Conservation (phyloP, 345 rosid species). For the Brassica napus region DNA sequence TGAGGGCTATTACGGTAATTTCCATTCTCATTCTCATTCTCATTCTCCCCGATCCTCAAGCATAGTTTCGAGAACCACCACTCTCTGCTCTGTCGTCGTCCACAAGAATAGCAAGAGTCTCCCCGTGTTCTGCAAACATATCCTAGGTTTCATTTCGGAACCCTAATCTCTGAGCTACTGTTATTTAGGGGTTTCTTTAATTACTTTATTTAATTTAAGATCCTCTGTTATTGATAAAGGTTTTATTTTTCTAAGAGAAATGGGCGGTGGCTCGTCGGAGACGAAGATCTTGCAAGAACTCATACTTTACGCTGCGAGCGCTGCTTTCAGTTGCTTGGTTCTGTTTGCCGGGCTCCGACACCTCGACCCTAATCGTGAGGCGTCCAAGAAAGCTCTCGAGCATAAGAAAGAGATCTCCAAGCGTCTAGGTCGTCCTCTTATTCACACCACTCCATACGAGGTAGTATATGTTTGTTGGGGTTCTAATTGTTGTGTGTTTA, state of each 20-base stretch:
- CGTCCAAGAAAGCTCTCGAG: constrained; percentile 86
- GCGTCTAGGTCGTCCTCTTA: constrained; percentile 87
- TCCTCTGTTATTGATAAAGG: constrained; percentile 7
- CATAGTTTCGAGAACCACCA: constrained; percentile 13
- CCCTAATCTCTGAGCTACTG: not conserved
- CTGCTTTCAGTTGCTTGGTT: constrained; percentile 87
- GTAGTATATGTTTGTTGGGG: constrained; percentile 27
- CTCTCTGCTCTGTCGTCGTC: constrained; percentile 28
- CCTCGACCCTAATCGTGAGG: constrained; percentile 91
- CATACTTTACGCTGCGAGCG: constrained; percentile 91
- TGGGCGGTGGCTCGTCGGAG: constrained; percentile 69
- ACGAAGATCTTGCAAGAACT: constrained; percentile 79
- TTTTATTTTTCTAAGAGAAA: constrained; percentile 1
- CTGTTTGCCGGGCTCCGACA: constrained; percentile 82
- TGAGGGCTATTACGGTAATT: constrained; percentile 26
- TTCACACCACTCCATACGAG: constrained; percentile 91
- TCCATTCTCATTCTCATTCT: not conserved
- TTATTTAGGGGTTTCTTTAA: not conserved
- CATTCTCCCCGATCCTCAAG: constrained; percentile 20
- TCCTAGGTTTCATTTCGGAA: not conserved
- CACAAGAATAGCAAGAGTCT: constrained; percentile 17
- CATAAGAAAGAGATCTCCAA: constrained; percentile 91
- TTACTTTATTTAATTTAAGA: not conserved
- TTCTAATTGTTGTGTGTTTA: not conserved
- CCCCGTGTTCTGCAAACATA: constrained; percentile 18